Percentiles rank a stretch among this genome's conserved stretches.
phyloP scores from a whole-genome alignment of 2,329 filamentous ascomycete genomes.

The Neopestalotiopsis clavispora region DNA sequence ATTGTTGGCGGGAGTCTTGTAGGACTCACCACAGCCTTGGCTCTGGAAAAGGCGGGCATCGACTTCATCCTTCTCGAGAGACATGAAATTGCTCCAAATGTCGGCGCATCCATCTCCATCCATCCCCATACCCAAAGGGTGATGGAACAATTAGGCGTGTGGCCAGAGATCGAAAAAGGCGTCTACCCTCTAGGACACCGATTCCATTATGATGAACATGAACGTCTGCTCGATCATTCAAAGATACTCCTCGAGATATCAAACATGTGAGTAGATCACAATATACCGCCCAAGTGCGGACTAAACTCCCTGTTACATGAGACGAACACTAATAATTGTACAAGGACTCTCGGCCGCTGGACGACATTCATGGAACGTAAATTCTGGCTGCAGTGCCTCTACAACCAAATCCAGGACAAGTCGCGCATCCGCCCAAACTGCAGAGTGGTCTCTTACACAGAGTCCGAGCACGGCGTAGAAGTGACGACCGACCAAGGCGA shows the following conservation, averaged over 20 bases:
- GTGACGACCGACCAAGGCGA: not conserved
- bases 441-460: not conserved
- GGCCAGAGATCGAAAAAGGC: not conserved
- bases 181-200: not conserved
- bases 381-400: not conserved
- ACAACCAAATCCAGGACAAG: constrained; percentile 13
- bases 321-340: not conserved
- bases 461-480: not conserved
- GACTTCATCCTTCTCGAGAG: not conserved
- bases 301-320: not conserved
- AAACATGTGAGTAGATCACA: not conserved
- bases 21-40: not conserved
- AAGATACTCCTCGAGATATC: not conserved
- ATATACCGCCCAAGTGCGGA: no score
- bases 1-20: constrained; percentile 4
- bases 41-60: constrained; percentile 3
- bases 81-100: not conserved
- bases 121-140: constrained; percentile 8
- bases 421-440: not conserved
- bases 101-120: not conserved
- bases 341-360: not conserved
- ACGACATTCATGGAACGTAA: constrained; percentile 4
- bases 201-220: not conserved
- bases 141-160: constrained; percentile 3
- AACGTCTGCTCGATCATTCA: not conserved